These are phyloP conservation scores for Cornus suecica DNA, from an alignment of 148 eudicot species.

Conservation along the genomic window DNA sequence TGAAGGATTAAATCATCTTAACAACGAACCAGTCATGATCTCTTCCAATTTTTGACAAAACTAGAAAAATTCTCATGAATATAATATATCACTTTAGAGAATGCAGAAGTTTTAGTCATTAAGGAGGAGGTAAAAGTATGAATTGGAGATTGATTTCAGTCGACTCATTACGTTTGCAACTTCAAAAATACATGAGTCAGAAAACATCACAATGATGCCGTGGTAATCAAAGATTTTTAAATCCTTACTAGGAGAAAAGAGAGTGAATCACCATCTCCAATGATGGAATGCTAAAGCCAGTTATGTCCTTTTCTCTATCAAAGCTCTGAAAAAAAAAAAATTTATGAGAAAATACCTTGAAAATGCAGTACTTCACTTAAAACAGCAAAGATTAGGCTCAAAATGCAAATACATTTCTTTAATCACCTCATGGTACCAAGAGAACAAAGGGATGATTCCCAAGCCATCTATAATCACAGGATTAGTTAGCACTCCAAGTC, in stretches of 20 bases:
- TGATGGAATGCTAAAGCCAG: conserved; percentile 53
- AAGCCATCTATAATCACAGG: conserved; percentile 49
- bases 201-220: neutral
- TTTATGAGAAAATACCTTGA: neutral
- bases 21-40: neutral
- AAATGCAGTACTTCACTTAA: neutral
- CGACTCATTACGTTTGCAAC: neutral
- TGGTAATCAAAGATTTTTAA: conserved; percentile 6
- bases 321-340: conserved; percentile 47
- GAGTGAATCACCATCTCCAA: conserved; percentile 63
- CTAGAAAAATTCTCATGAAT: neutral
- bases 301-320: conserved; percentile 58
- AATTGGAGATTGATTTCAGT: conserved; percentile 9
- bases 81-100: neutral
- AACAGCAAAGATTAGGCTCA: conserved; percentile 1
- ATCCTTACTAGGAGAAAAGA: conserved; percentile 37
- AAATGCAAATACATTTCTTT: neutral
- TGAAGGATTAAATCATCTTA: neutral
- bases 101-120: neutral
- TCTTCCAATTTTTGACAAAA: neutral
- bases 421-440: conserved; percentile 71
- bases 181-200: too few relatives aligned
- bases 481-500: conserved; percentile 51
- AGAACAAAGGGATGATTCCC: conserved; percentile 63
- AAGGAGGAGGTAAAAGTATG: neutral